A percentile compares a stretch with the other conserved stretches of the same genome.
phyloP scores from a whole-genome alignment of 2,329 filamentous ascomycete species.

The Rachicladosporium sp. region DNA sequence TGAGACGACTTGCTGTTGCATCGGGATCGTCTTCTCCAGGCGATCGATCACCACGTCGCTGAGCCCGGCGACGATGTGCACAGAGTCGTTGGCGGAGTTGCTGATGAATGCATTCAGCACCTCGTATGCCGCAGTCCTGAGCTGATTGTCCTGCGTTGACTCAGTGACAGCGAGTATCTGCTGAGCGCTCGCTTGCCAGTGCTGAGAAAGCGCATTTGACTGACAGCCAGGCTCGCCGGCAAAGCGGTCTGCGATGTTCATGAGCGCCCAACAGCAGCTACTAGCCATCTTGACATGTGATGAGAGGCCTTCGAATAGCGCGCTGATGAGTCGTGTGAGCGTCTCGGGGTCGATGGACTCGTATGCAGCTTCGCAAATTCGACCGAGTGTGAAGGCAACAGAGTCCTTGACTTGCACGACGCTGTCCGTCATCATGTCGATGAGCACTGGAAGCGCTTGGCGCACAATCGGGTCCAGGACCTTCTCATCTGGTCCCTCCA shows the following conservation, averaged over 20 bases:
- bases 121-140: slow-evolving; percentile 92
- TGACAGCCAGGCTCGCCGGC: slow-evolving; percentile 70
- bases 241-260: slow-evolving; percentile 95
- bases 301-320: slow-evolving; percentile 78
- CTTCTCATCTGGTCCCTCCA: slow-evolving; percentile 94
- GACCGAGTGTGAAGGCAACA: slow-evolving; percentile 86
- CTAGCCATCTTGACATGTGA: slow-evolving; percentile 94
- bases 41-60: slow-evolving; percentile 84
- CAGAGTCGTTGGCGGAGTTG: slow-evolving; percentile 77
- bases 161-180: slow-evolving; percentile 79
- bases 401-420: slow-evolving; percentile 90
- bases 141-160: slow-evolving; percentile 72
- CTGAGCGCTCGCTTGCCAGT: slow-evolving; percentile 85
- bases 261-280: slow-evolving; percentile 97
- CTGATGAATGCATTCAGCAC: slow-evolving; percentile 90
- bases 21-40: slow-evolving; percentile 74
- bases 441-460: slow-evolving; percentile 82
- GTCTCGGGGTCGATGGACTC: slow-evolving; percentile 84
- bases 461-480: slow-evolving; percentile 88
- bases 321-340: slow-evolving; percentile 71
- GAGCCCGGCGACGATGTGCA: slow-evolving; percentile 66
- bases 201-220: slow-evolving; percentile 71
- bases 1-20: slow-evolving; percentile 89
- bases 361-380: slow-evolving; percentile 87
- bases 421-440: slow-evolving; percentile 82